These are phyloP conservation scores for Micractinium conductrix DNA, from an alignment of 139 green algal genomes.

Conservation along the genomic window DNA sequence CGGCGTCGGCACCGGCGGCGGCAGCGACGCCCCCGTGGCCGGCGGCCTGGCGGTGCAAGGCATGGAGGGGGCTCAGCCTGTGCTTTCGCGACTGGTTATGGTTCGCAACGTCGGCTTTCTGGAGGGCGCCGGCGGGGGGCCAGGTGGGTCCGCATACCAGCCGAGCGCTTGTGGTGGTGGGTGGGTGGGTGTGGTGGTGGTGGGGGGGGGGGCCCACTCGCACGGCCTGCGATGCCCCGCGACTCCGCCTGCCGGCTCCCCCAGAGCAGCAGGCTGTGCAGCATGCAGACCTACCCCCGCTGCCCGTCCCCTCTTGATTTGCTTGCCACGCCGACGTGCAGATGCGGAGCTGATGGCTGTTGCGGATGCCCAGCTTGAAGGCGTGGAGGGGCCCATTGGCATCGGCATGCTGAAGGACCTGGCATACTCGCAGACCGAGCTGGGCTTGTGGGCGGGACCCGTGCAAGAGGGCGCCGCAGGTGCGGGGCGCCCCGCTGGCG, in stretches of 20 bases:
- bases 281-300: not conserved
- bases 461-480: no score
- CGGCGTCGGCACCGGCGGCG: not conserved
- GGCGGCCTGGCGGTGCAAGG: not conserved
- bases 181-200: not conserved
- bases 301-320: no score
- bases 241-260: no score
- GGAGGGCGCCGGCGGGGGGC: not conserved
- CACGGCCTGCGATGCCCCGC: no score
- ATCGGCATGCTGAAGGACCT: no score
- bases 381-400: no score
- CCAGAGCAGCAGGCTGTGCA: no score
- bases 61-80: not conserved
- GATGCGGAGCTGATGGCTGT: conserved; percentile 5
- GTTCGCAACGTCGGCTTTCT: not conserved
- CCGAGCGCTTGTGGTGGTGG: no score
- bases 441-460: conserved; percentile 24
- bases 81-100: not conserved
- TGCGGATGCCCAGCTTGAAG: not conserved
- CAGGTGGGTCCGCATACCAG: no score
- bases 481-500: no score
- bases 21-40: not conserved
- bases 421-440: not conserved
- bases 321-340: not conserved
- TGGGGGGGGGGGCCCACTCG: no score